Base-by-base conservation (phyloP, 2,329 filamentous ascomycete genomes). In the Diaporthe helianthi region DNA sequence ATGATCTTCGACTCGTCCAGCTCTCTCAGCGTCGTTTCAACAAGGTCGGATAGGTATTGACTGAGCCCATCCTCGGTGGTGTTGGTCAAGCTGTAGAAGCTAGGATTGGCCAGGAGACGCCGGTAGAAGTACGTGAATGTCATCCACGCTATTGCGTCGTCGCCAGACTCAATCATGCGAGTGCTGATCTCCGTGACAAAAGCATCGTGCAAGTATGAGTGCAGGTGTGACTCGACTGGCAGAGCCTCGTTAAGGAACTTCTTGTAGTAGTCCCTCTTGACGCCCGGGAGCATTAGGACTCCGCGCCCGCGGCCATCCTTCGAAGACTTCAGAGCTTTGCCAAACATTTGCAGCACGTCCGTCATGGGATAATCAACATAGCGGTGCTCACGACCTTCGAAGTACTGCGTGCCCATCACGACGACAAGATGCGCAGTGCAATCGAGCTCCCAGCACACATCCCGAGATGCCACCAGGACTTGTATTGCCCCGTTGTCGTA, bases 101-200 rank as follows among this genome's bases (percentile, higher is more conserved):
- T 98, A 10, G 96, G 96, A 78, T 99, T 99, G 36, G 95, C 94
- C 44, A 98, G 87, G 46, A 99, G 87, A 69, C 96, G 91, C 52
- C 96, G 92, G 82, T 99, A 99, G 82, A 98, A 98, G 83, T 97
- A 99, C 13, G 95, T 98, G 78, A 98, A 98, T 0, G 96, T 98
- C 46, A 94, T 93, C 96, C 96, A 99, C 81, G 97, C 97, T 74
- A 99, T 94, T 13, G 95, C 96, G 81, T 98, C 95, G 75, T 98
- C 96, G 17, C 94, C 97, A 15, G 94, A 97, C 75, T 93, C 90
- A 71, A 99, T 96, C 79, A 94, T 97, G 84, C 94, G 95, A 22
- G 94, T 97, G 83, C 94, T 98, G 76, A 98, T 94, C 80, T 99
- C 96, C 0, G 95, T 94, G 53, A 99, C 95, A 75, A 99, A 98